Percentiles rank a stretch among this genome's conserved stretches.
Conservation (phyloP, 2,329 filamentous ascomycete genomes). For the Verticillium nonalfalfae region DNA sequence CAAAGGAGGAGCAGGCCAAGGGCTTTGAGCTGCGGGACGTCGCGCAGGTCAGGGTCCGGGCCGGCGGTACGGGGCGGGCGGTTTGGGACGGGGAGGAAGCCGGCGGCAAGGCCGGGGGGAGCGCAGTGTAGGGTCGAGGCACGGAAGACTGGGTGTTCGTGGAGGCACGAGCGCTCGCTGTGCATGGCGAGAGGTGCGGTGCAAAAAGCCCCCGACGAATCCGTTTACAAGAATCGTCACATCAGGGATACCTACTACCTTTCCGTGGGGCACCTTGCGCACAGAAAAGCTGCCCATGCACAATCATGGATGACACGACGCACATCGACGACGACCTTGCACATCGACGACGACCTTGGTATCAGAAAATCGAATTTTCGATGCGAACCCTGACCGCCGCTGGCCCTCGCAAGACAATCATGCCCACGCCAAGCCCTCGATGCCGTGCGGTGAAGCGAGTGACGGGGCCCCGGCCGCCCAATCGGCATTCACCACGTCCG, state of each 20-base stretch:
- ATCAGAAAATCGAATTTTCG: not conserved
- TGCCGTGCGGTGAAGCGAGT: not conserved
- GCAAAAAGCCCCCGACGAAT: not conserved
- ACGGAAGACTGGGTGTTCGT: not conserved
- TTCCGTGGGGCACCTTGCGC: not conserved
- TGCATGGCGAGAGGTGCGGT: not conserved
- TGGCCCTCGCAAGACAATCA: not conserved
- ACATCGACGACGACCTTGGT: not conserved
- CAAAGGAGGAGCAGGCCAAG: not conserved
- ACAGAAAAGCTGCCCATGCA: not conserved
- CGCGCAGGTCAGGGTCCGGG: not conserved
- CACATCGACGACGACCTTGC: too few relatives aligned
- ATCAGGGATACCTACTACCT: too few relatives aligned
- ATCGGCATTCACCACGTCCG: slow-evolving; percentile 2
- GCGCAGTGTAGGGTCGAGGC: not conserved
- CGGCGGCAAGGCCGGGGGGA: not conserved
- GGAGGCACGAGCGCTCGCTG: not conserved
- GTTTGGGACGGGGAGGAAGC: not conserved
- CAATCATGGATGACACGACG: not conserved
- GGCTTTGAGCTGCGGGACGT: not conserved
- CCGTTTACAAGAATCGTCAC: not conserved
- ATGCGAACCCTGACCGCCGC: not conserved
- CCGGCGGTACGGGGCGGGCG: not conserved
- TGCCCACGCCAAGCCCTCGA: not conserved
- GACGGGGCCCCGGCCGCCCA: not conserved